Base-by-base conservation (phyloP, 2,329 filamentous ascomycete species). In the Aciculosporium take region DNA sequence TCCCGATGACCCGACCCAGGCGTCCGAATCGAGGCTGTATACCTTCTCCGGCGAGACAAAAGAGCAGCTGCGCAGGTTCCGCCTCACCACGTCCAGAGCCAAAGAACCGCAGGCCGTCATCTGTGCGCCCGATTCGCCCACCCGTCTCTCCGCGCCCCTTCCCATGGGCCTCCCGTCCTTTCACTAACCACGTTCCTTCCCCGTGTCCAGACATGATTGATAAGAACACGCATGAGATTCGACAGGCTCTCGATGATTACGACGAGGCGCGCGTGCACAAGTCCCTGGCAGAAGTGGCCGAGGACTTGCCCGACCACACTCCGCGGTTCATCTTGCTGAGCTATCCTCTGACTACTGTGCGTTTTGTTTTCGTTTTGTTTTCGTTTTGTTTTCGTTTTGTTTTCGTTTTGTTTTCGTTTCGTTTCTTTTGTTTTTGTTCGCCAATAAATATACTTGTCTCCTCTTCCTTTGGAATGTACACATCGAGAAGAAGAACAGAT, bases 41-140 rank as follows among this genome's bases (percentile, higher is more conserved):
- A 85, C 84, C 45, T 94, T 96, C 74, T 93, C 87, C 25, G 75
- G 79, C 49, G 85, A 91, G 65, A 94, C 86, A 35, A 91, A 82
- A 64, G 79, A 87, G 50, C 81, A 88, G 56, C 76, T 98, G 50
- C 83, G 85, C 62, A 96, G 95, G 65, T 98, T 98, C 67, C 84
- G 91, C 39, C 73, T 98, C 23, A 78, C 81, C 21, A 96, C 91
- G 2, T 95, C 88, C 27, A 72, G 91, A 49, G 79, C 86, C 40
- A 89, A 81, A 58, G 79, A 81, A 36, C 82, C 88, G 0, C 86
- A 95, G 67, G 91, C 88, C 46, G 79, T 93, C 47, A 94, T 98
- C 52, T 96, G 91, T 96, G 60, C 53, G 59, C 24, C 65, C 56
- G 58, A 37, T 37, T 46, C 35, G 23, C 30, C 12, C 25, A 10